These are phyloP conservation scores for Pleurostoma richardsiae DNA, from an alignment of 2,329 filamentous ascomycete species.

Conservation along the genomic window DNA sequence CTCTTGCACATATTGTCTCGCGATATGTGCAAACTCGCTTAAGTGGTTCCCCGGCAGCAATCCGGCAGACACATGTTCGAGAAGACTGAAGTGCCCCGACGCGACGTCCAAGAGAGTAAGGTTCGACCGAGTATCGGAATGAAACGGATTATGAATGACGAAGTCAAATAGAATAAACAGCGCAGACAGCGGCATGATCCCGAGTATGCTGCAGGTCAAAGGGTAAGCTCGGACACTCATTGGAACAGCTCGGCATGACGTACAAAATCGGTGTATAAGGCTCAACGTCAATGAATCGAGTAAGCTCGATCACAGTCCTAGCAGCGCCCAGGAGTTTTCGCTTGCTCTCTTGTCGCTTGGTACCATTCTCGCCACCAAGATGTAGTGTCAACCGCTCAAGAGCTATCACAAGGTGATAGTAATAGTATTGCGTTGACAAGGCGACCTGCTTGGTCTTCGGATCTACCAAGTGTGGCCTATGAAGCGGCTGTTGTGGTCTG, in stretches of 20 bases:
- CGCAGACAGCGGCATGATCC: constrained; percentile 10
- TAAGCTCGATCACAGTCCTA: neutral
- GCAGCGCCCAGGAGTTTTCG: neutral
- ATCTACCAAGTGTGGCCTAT: neutral
- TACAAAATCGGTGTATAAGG: neutral
- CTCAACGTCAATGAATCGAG: neutral
- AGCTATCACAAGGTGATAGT: neutral
- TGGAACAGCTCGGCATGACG: neutral
- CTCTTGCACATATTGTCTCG: neutral
- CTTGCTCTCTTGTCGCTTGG: neutral
- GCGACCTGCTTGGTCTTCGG: neutral
- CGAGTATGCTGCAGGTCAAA: constrained; percentile 8
- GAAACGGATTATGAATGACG: constrained; percentile 14
- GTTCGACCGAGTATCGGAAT: constrained; percentile 10
- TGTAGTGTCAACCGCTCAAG: neutral
- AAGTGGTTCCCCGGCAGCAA: constrained; percentile 8
- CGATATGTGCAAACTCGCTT: constrained; percentile 7
- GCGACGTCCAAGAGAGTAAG: constrained; percentile 9
- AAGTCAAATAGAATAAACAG: constrained; percentile 16
- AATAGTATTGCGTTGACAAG: neutral
- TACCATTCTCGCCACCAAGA: neutral
- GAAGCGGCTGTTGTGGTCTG: constrained; percentile 9
- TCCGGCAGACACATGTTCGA: constrained; percentile 7
- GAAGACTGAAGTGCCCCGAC: constrained; percentile 10
- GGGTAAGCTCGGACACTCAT: neutral